phyloP scores from a whole-genome alignment of 257 asterid species.

The Pogostemon cablin region DNA sequence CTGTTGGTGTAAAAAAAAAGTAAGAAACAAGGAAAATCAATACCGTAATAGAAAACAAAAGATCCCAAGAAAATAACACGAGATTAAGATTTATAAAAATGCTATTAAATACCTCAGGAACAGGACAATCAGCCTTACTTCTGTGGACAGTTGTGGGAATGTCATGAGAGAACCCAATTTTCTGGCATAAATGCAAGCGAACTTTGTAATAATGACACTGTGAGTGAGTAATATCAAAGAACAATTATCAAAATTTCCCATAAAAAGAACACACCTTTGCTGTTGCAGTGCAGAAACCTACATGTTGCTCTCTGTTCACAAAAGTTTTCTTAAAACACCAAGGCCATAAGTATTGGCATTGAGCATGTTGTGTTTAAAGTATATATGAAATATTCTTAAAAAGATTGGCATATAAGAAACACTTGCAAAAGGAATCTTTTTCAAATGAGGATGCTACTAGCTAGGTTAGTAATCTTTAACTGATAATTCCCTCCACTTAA shows the following conservation, averaged over 20 bases:
- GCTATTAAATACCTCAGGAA: slow-evolving; percentile 71
- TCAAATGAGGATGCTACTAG: not conserved
- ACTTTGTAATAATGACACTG: slow-evolving; percentile 52
- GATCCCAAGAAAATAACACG: slow-evolving; percentile 17
- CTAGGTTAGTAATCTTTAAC: slow-evolving; percentile 1
- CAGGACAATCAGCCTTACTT: slow-evolving; percentile 99
- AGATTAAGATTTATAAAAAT: not conserved
- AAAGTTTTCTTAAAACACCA: slow-evolving; percentile 33
- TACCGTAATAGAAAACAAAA: slow-evolving; percentile 15
- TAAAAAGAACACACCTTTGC: slow-evolving; percentile 64
- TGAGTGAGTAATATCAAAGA: slow-evolving; percentile 26
- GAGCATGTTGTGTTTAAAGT: slow-evolving; percentile 3
- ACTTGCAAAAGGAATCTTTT: not conserved
- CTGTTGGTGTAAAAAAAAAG: too few relatives aligned
- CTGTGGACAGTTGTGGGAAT: slow-evolving; percentile 97
- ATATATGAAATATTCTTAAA: not conserved
- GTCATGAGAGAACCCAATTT: slow-evolving; percentile 79
- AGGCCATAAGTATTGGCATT: slow-evolving; percentile 5
- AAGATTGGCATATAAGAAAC: not conserved
- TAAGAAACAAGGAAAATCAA: slow-evolving; percentile 19
- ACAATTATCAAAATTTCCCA: slow-evolving; percentile 12
- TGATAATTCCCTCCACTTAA: slow-evolving; percentile 15
- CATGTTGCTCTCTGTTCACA: slow-evolving; percentile 61
- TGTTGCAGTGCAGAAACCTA: slow-evolving; percentile 82
- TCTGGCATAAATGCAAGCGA: slow-evolving; percentile 61